Evolutionary conservation across 495 filamentous ascomycete genomes (phyloP).

Genomic region (Xylaria curta): DNA sequence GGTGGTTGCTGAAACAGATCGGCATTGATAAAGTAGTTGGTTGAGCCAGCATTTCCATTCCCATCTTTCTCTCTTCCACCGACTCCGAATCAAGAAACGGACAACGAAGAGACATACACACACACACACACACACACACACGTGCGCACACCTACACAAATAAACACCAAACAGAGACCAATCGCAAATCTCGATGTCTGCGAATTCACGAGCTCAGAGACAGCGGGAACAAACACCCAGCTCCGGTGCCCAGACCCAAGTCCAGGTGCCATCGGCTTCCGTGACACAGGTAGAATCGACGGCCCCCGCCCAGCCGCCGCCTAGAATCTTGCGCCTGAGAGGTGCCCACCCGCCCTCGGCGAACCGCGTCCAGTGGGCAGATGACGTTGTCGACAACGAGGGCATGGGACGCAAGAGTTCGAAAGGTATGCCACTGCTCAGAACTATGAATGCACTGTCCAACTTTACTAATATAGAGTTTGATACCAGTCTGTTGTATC

Average conservation of each 20-base stretch:
- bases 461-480: background rate
- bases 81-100: background rate
- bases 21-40: background rate
- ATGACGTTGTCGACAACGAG: conserved; percentile 95
- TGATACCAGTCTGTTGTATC: conserved; percentile 86
- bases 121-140: background rate
- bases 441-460: background rate
- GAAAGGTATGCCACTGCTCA: conserved; percentile 64
- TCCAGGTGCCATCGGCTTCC: conserved; percentile 33
- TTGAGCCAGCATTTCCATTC: background rate
- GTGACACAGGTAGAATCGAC: conserved; percentile 31
- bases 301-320: conserved; percentile 32
- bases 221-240: conserved; percentile 28
- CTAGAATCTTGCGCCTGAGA: conserved; percentile 54
- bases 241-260: conserved; percentile 28
- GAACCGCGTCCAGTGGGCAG: conserved; percentile 83
- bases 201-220: conserved; percentile 23
- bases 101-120: background rate
- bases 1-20: background rate
- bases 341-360: conserved; percentile 46
- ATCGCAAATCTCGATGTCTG: conserved; percentile 26
- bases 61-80: background rate
- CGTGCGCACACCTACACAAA: background rate
- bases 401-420: conserved; percentile 91
- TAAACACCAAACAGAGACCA: background rate